Percentiles rank a stretch among this genome's conserved stretches.
Conservation (phyloP, 1,284 basidiomycete genomes). For the Fistulinella cinereoalba region DNA sequence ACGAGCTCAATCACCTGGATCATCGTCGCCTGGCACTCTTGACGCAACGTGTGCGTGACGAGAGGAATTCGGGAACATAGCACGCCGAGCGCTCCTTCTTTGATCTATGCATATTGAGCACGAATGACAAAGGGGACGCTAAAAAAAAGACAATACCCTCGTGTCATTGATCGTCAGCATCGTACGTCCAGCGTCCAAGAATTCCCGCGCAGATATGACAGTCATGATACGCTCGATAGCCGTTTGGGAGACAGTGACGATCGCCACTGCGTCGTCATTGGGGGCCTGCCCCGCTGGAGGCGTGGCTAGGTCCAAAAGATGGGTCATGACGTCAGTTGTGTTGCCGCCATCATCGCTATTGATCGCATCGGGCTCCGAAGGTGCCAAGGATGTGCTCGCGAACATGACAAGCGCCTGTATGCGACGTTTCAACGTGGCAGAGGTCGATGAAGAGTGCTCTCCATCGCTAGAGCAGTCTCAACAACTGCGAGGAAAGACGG, state of each 20-base stretch:
- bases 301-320: constrained; percentile 28
- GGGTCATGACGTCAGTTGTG: constrained; percentile 30
- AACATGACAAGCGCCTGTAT: constrained; percentile 67
- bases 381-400: constrained; percentile 41
- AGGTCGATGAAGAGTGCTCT: constrained; percentile 46
- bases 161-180: constrained; percentile 54
- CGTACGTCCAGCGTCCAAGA: constrained; percentile 50
- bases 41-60: constrained; percentile 59
- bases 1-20: constrained; percentile 51
- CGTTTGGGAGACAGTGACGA: constrained; percentile 47
- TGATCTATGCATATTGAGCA: too few relatives aligned
- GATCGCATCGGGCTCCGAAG: constrained; percentile 33
- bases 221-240: constrained; percentile 50
- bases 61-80: constrained; percentile 63
- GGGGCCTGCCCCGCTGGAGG: constrained; percentile 6
- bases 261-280: constrained; percentile 35
- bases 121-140: too few relatives aligned
- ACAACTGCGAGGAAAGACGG: neutral
- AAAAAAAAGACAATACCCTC: constrained; percentile 43
- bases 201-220: constrained; percentile 66
- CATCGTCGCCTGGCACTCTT: constrained; percentile 47
- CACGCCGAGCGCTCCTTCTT: constrained; percentile 62
- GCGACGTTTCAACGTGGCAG: constrained; percentile 52
- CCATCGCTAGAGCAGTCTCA: constrained; percentile 44
- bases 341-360: constrained; percentile 35